These are phyloP conservation scores for Filosporella fistucella DNA, from an alignment of 495 filamentous ascomycete species.

Conservation along the genomic window DNA sequence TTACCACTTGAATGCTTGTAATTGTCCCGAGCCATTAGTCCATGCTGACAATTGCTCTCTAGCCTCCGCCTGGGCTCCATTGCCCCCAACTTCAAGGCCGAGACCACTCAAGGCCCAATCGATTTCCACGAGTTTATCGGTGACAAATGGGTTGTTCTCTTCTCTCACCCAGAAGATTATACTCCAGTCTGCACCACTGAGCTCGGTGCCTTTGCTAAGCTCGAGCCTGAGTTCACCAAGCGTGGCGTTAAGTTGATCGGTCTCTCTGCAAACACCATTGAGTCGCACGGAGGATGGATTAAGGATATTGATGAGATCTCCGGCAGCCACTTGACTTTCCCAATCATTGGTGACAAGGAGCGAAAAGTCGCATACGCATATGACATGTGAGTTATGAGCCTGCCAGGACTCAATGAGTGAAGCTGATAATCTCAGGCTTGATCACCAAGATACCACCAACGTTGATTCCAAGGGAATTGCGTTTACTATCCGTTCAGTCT, in stretches of 20 bases:
- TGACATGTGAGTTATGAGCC: slow-evolving; percentile 69
- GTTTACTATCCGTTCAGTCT: slow-evolving; percentile 98
- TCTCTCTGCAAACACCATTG: slow-evolving; percentile 76
- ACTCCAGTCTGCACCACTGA: slow-evolving; percentile 98
- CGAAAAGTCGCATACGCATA: slow-evolving; percentile 87
- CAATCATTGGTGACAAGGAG: slow-evolving; percentile 96
- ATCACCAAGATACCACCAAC: slow-evolving; percentile 72
- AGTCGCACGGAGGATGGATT: slow-evolving; percentile 72
- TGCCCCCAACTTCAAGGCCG: slow-evolving; percentile 91
- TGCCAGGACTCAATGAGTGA: not conserved
- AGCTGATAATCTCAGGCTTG: slow-evolving; percentile 53
- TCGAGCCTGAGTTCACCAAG: slow-evolving; percentile 93
- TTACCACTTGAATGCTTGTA: not conserved
- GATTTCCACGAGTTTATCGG: slow-evolving; percentile 98
- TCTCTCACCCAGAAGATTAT: slow-evolving; percentile 95
- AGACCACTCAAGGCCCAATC: slow-evolving; percentile 87
- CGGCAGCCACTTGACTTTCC: slow-evolving; percentile 77
- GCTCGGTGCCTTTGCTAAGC: slow-evolving; percentile 93
- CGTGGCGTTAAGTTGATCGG: slow-evolving; percentile 95
- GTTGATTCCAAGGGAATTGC: slow-evolving; percentile 94
- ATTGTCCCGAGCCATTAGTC: too few relatives aligned
- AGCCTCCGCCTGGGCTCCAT: slow-evolving; percentile 83
- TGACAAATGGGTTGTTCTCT: slow-evolving; percentile 90
- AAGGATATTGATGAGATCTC: slow-evolving; percentile 94
- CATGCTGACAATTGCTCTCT: slow-evolving; percentile 21